Base-by-base conservation (phyloP, 2,329 filamentous ascomycete genomes). In the Magnaporthiopsis incrustans region DNA sequence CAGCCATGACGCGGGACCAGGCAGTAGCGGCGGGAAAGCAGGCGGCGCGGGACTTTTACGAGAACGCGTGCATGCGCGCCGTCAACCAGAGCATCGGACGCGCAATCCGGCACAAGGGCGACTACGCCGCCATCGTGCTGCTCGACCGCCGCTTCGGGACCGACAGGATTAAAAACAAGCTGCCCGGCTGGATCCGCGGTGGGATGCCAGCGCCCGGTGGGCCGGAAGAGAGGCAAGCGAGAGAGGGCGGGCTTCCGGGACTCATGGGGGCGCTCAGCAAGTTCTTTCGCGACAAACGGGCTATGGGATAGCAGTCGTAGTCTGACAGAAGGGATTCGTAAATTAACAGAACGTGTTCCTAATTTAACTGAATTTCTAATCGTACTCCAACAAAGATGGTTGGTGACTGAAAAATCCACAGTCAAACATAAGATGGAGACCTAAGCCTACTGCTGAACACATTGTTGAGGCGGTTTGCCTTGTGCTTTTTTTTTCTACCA, bases 51-150 rank as follows among this genome's bases (percentile, higher is more conserved):
- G 90, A 94, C 66, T 96, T 91, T 72, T 96, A 96, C 72, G 92
- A 97, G 74, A 98, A 98, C 73, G 86, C 91, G 0, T 97, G 93
- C 74, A 97, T 99, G 93, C 84, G 95, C 56, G 92, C 93, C 5
- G 95, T 99, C 5, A 99, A 99, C 74, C 95, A 99, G 78, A 95
- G 91, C 72, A 93, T 99, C 69, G 95, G 95, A 0, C 82, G 95
- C 65, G 95, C 92, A 1, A 97, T 99, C 70, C 82, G 95, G 60
- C 95, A 99, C 73, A 84, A 83, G 64, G 86, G 85, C 30, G 95
- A 99, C 76, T 98, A 96, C 76, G 95, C 95, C 5, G 88, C 90
- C 22, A 97, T 99, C 67, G 77, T 97, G 64, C 82, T 99, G 72
- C 79, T 95, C 44, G 95, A 99, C 75, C 81, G 84, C 67, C 81